Evolutionary conservation across 2,329 filamentous ascomycete genomes (phyloP).

Genomic region (Lachnellula willkommii): DNA sequence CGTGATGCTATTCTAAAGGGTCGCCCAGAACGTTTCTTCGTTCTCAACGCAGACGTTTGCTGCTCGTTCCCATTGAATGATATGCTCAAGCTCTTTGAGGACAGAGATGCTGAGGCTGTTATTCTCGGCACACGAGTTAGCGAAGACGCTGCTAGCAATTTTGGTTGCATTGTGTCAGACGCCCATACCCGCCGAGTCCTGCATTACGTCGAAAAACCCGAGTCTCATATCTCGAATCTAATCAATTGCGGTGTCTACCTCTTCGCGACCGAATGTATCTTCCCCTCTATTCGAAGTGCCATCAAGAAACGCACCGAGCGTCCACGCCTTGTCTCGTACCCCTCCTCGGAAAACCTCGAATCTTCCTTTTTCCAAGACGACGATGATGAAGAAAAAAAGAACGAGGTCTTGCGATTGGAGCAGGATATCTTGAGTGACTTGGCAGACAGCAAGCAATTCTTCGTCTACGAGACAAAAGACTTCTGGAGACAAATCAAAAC

Average conservation of each 20-base stretch:
- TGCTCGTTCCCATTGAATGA: constrained; percentile 94
- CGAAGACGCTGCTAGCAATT: constrained; percentile 90
- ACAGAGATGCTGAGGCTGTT: constrained; percentile 93
- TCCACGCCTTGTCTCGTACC: constrained; percentile 88
- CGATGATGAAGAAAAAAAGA: constrained; percentile 70
- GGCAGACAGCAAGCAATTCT: constrained; percentile 96
- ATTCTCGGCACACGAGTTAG: constrained; percentile 89
- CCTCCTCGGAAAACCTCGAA: constrained; percentile 89
- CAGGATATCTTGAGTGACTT: constrained; percentile 95
- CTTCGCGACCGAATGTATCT: constrained; percentile 91
- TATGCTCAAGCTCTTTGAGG: constrained; percentile 91
- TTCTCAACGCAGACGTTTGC: constrained; percentile 97
- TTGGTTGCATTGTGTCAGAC: constrained; percentile 96
- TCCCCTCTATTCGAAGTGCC: constrained; percentile 87
- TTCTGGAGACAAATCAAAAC: constrained; percentile 99
- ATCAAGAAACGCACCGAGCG: constrained; percentile 94
- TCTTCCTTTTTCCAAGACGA: constrained; percentile 61
- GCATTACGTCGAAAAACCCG: constrained; percentile 98
- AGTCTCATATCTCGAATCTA: constrained; percentile 93
- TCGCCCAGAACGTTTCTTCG: constrained; percentile 89
- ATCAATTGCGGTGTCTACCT: constrained; percentile 99
- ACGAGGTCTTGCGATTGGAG: constrained; percentile 86
- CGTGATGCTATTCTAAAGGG: constrained; percentile 97
- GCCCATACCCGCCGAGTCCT: constrained; percentile 89
- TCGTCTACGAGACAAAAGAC: constrained; percentile 96